These are phyloP conservation scores for Crithidia acanthocephali DNA, from an alignment of 208 protist species.

Conservation along the genomic window DNA sequence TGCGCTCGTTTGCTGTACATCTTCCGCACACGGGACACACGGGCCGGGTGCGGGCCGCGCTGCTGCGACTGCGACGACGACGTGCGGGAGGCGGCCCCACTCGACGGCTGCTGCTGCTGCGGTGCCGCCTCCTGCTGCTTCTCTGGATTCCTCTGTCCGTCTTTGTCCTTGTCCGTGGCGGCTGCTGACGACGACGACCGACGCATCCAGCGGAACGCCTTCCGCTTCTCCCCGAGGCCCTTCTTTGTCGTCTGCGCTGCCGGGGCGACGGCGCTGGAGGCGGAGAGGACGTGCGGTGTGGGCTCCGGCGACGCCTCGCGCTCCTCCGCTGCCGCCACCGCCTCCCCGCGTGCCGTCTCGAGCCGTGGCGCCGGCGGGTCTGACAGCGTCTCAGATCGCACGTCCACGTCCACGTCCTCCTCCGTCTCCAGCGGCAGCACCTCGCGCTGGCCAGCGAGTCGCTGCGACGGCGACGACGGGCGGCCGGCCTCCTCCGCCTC, in stretches of 20 bases:
- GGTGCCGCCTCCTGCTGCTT: not conserved
- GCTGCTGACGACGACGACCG: not conserved
- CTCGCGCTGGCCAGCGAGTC: not conserved
- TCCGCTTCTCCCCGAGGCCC: not conserved
- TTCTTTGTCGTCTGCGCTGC: not conserved
- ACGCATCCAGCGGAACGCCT: constrained; percentile 11
- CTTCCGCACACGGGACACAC: not conserved
- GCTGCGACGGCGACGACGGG: not conserved
- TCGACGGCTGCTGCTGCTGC: constrained; percentile 1
- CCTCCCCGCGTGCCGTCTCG: not conserved
- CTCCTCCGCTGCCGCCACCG: not conserved
- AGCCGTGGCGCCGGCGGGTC: not conserved
- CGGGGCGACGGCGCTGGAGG: not conserved
- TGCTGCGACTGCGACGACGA: constrained; percentile 10
- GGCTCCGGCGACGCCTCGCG: not conserved
- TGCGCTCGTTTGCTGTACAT: not conserved
- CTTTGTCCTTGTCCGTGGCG: not conserved
- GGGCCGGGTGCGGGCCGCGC: constrained; percentile 10
- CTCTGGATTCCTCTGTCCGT: not conserved
- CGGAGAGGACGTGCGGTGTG: not conserved
- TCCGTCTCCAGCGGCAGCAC: constrained; percentile 4
- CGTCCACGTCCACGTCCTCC: constrained; percentile 27
- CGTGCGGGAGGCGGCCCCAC: not conserved
- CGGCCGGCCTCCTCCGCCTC: constrained; percentile 11
- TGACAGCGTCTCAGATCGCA: not conserved